phyloP scores from a whole-genome alignment of 1,284 basidiomycete species.

The Xerocomus cyaneibrunnescens region DNA sequence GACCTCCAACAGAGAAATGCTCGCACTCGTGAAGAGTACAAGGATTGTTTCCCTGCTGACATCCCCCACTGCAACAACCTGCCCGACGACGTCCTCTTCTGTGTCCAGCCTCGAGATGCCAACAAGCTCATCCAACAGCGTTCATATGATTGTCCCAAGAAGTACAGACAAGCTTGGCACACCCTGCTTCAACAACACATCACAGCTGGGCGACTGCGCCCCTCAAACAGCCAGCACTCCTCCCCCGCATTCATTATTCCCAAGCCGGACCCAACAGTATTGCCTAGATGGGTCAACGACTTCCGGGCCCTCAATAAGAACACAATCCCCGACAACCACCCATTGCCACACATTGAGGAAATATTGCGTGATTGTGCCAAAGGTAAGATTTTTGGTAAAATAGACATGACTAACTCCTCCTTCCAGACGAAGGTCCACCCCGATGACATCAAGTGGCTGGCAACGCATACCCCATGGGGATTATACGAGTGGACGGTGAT shows the following conservation, averaged over 20 bases:
- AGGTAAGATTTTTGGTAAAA: no score
- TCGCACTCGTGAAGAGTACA: background rate
- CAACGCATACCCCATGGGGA: constrained; percentile 31
- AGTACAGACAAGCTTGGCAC: background rate
- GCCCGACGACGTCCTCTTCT: background rate
- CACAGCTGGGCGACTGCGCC: background rate
- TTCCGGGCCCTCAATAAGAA: no score
- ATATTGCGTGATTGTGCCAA: no score
- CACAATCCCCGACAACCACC: no score
- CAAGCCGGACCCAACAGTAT: background rate
- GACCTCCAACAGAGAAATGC: background rate
- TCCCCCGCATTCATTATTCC: background rate
- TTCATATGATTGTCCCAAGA: background rate
- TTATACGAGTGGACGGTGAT: constrained; percentile 30
- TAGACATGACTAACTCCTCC: no score
- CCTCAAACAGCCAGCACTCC: background rate
- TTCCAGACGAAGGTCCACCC: constrained; percentile 27
- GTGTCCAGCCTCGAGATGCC: background rate
- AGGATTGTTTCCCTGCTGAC: background rate
- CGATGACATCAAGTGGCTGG: constrained; percentile 34
- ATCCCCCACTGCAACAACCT: background rate
- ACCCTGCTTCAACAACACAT: background rate
- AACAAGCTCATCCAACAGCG: background rate
- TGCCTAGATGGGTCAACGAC: no score
- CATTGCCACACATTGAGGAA: no score